These are phyloP conservation scores for Daldinia loculata DNA, from an alignment of 495 filamentous ascomycete genomes.

Conservation along the genomic window DNA sequence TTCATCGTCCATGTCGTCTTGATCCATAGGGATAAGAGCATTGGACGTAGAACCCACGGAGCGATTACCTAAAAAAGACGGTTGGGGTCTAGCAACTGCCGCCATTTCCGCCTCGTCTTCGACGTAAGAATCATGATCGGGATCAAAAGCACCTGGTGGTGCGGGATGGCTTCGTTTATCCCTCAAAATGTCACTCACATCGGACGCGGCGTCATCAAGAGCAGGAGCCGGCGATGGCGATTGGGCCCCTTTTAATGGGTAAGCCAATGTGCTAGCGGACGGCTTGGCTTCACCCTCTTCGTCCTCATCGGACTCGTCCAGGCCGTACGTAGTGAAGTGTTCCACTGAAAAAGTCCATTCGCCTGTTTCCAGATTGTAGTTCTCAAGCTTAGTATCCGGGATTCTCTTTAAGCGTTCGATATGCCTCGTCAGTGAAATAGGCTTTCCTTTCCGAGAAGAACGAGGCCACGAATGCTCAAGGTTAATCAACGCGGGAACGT, in stretches of 20 bases:
- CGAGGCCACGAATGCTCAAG: slow-evolving; percentile 93
- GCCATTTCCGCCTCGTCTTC: slow-evolving; percentile 54
- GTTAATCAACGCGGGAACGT: slow-evolving; percentile 84
- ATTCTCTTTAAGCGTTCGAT: slow-evolving; percentile 81
- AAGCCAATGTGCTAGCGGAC: slow-evolving; percentile 41
- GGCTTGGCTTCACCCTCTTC: slow-evolving; percentile 69
- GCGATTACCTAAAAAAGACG: slow-evolving; percentile 92
- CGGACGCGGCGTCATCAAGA: slow-evolving; percentile 42
- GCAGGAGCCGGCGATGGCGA: slow-evolving; percentile 4
- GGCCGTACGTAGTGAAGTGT: slow-evolving; percentile 95
- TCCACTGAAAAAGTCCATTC: slow-evolving; percentile 91
- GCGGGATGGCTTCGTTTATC: slow-evolving; percentile 73
- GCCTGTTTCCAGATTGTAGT: slow-evolving; percentile 79
- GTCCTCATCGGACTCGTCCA: slow-evolving; percentile 75
- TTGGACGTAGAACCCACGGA: slow-evolving; percentile 82
- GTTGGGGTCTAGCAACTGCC: slow-evolving; percentile 52
- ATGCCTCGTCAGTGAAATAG: slow-evolving; percentile 72
- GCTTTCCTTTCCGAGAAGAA: slow-evolving; percentile 62
- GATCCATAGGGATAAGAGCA: slow-evolving; percentile 69
- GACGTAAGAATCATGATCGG: slow-evolving; percentile 59
- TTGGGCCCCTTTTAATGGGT: background rate
- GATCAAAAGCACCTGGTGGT: slow-evolving; percentile 81
- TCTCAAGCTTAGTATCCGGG: slow-evolving; percentile 78
- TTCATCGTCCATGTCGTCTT: slow-evolving; percentile 72
- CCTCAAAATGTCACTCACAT: slow-evolving; percentile 81